Conservation (phyloP, 2,329 filamentous ascomycete species). For the Sclerotinia nivalis region DNA sequence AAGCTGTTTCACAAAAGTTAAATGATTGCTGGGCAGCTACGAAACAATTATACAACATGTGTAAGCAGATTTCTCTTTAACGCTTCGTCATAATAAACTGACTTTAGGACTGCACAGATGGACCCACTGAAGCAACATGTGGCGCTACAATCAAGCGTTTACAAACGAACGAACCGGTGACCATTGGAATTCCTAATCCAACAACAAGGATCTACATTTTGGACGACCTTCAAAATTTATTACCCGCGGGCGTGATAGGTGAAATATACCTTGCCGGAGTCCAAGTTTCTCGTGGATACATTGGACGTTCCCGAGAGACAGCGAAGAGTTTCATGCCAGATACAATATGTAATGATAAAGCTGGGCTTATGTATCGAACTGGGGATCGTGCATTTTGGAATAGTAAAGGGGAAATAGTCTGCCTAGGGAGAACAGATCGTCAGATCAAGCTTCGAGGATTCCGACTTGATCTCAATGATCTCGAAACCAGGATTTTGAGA, state of each 20-base stretch:
- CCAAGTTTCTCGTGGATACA: conserved; percentile 47
- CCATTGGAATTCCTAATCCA: conserved; percentile 43
- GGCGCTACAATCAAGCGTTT: conserved; percentile 44
- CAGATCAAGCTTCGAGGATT: conserved; percentile 45
- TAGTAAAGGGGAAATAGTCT: conserved; percentile 42
- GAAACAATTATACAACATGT: conserved; percentile 48
- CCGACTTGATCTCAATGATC: conserved; percentile 45
- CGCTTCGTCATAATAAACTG: too few species aligned
- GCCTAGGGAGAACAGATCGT: conserved; percentile 46
- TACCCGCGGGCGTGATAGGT: conserved; percentile 43
- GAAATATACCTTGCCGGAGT: conserved; percentile 48
- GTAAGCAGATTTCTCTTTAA: too few species aligned
- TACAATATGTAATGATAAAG: conserved; percentile 28
- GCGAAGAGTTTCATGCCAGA: conserved; percentile 41
- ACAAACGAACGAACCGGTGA: too few species aligned
- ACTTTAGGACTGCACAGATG: too few species aligned
- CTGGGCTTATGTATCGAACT: conserved; percentile 47
- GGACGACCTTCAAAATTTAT: conserved; percentile 39
- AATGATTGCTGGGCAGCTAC: conserved; percentile 43
- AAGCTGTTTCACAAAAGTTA: conserved; percentile 42
- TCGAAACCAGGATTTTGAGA: too few species aligned
- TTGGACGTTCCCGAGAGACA: conserved; percentile 41
- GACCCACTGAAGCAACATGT: too few species aligned
- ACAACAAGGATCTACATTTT: conserved; percentile 47
- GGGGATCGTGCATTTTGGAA: conserved; percentile 46